These are phyloP conservation scores for Papilionanthe hybrid DNA, from an alignment of 116 monocot genomes.

Conservation along the genomic window DNA sequence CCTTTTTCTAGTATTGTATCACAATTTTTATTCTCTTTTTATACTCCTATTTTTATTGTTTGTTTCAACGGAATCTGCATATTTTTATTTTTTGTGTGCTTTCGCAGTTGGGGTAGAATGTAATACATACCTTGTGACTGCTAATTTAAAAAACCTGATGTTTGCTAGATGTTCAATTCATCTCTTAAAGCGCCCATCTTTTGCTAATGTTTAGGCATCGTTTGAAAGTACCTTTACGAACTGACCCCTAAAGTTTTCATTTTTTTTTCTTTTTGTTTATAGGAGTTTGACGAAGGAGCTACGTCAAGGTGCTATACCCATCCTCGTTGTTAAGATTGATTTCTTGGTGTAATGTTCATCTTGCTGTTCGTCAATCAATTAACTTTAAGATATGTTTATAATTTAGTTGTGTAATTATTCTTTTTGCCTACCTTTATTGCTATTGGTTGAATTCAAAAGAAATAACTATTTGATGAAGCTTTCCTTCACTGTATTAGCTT, in stretches of 20 bases:
- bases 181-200: not conserved
- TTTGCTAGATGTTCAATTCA: not conserved
- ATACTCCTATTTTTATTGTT: not conserved
- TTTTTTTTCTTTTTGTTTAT: not conserved
- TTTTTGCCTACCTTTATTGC: not conserved
- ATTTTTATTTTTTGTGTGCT: not conserved
- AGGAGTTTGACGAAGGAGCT: not conserved
- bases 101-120: not conserved
- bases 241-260: not conserved
- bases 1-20: not conserved
- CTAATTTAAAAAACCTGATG: not conserved
- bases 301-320: constrained; percentile 6
- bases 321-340: not conserved
- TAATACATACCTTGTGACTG: not conserved
- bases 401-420: not conserved
- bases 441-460: not conserved
- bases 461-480: not conserved
- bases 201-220: not conserved
- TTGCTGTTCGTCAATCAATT: not conserved
- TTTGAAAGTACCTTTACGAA: not conserved
- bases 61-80: not conserved
- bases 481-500: not conserved
- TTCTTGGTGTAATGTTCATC: not conserved
- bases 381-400: not conserved
- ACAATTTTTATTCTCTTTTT: not conserved